Evolutionary conservation across 768 basidiomycete genomes (phyloP).

Genomic region (Termitomyces sp.): DNA sequence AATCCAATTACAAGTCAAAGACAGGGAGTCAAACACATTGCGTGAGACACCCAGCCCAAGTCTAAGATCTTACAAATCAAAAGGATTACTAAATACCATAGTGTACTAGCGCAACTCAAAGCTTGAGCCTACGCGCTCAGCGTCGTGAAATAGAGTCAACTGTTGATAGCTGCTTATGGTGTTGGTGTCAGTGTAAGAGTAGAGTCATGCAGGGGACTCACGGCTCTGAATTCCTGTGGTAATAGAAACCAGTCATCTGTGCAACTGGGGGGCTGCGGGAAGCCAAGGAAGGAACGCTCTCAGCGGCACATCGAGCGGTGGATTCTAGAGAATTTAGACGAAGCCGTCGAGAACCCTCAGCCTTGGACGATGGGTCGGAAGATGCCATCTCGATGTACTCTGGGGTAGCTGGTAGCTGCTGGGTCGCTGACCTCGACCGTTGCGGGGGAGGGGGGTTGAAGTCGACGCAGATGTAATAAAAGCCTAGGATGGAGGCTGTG

Average conservation of each 20-base stretch:
- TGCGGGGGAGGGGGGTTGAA: slow-evolving; percentile 61
- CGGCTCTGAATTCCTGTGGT: slow-evolving; percentile 91
- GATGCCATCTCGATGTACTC: slow-evolving; percentile 20
- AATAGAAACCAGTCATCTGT: slow-evolving; percentile 88
- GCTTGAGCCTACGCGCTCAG: slow-evolving; percentile 63
- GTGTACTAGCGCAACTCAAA: slow-evolving; percentile 78
- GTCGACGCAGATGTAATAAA: slow-evolving; percentile 94
- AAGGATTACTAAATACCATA: slow-evolving; percentile 10
- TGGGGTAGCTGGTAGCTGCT: slow-evolving; percentile 26
- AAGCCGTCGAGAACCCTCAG: slow-evolving; percentile 27
- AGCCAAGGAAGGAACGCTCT: slow-evolving; percentile 43
- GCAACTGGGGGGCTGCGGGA: slow-evolving; percentile 49
- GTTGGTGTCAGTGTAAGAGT: slow-evolving; percentile 1
- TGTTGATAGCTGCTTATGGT: slow-evolving; percentile 65
- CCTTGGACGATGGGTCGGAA: slow-evolving; percentile 26
- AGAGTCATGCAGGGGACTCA: slow-evolving; percentile 33
- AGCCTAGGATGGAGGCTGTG: slow-evolving; percentile 42
- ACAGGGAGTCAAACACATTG: not conserved
- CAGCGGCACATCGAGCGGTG: slow-evolving; percentile 31
- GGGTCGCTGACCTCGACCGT: slow-evolving; percentile 23
- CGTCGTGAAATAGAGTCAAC: slow-evolving; percentile 73
- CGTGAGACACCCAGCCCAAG: slow-evolving; percentile 4
- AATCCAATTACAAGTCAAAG: slow-evolving; percentile 12
- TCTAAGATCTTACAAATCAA: slow-evolving; percentile 10
- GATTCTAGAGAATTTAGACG: slow-evolving; percentile 35